Base-by-base conservation (phyloP, 495 filamentous ascomycete genomes). In the Neurospora cerealis region DNA sequence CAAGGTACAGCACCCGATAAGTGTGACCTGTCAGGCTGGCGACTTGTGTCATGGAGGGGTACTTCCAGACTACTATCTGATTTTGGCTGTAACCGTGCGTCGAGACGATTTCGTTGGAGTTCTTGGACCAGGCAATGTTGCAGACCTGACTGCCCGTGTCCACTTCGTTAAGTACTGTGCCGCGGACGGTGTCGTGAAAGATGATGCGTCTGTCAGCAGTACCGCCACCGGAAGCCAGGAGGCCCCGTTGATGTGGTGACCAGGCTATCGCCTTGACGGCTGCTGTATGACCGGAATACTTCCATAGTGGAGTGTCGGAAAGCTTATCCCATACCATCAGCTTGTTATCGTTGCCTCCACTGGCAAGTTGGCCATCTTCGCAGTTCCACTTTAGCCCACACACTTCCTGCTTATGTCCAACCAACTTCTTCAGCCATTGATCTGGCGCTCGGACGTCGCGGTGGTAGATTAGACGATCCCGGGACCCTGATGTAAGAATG, bases 181-280 rank as follows among this genome's bases (percentile, higher is more conserved):
- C 92, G 0, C 91, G 91, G 32, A 93, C 85, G 1, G 96, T 99
- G 78, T 98, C 96, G 91, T 96, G 97, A 83, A 99, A 99, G 74
- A 96, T 97, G 81, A 99, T 99, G 32, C 93, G 89, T 69, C 95
- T 89, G 83, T 99, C 96, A 21, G 95, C 96, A 1, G 96, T 99
- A 77, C 96, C 96, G 72, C 96, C 96, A 48, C 96, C 96, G 11
- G 93, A 97, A n/a, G 96, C 96, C 28, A 99, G 88, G 2, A 98
- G 89, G 69, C 94, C 92, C 60, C 92, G 91, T 76, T 98, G 96
- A 81, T 99, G 96, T 24, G 96, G 96, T 36, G 93, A 97, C 96
- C 96, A 99, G n/a, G 96, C 92, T 75, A 99, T 97, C 11, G 96
- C 96, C 80, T 99, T 99, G 69, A 99, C 96, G 9, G 96, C 96